These are phyloP conservation scores for Stylonectria norvegica DNA, from an alignment of 2,329 filamentous ascomycete species.

Conservation along the genomic window DNA sequence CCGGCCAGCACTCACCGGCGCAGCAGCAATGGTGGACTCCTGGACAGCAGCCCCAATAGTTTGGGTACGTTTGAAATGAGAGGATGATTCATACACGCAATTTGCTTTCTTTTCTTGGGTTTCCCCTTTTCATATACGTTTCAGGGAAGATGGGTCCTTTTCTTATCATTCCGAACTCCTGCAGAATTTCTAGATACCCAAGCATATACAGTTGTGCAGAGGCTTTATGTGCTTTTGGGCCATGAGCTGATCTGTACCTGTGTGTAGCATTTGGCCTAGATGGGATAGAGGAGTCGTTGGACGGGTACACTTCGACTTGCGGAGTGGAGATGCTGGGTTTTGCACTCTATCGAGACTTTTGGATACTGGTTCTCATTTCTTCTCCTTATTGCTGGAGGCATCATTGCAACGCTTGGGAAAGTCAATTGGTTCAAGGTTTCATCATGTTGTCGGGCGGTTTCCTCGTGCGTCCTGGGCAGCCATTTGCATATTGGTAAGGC, in stretches of 20 bases:
- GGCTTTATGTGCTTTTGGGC: slow-evolving; percentile 35
- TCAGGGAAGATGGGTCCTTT: slow-evolving; percentile 20
- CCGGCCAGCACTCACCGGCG: slow-evolving; percentile 60
- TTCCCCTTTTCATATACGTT: slow-evolving; percentile 15
- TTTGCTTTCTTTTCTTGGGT: slow-evolving; percentile 12
- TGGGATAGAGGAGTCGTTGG: slow-evolving; percentile 42
- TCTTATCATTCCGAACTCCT: slow-evolving; percentile 26
- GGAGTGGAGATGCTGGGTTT: slow-evolving; percentile 18
- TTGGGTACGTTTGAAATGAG: slow-evolving; percentile 17
- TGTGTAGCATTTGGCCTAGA: slow-evolving; percentile 34
- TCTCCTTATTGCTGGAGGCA: slow-evolving; percentile 15
- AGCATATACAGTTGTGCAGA: slow-evolving; percentile 33
- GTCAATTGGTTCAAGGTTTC: slow-evolving; percentile 19
- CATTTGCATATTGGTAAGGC: slow-evolving; percentile 21
- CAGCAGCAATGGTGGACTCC: slow-evolving; percentile 55
- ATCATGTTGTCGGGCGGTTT: slow-evolving; percentile 20
- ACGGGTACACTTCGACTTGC: no score
- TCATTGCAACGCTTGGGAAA: slow-evolving; percentile 15
- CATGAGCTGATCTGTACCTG: slow-evolving; percentile 29
- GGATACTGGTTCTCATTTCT: slow-evolving; percentile 8
- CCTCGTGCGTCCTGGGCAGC: slow-evolving; percentile 18
- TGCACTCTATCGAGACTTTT: neutral
- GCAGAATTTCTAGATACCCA: slow-evolving; percentile 35
- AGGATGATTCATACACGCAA: slow-evolving; percentile 18
- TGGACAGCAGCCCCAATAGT: slow-evolving; percentile 45